These are phyloP conservation scores for Blastocystis sp. DNA, from an alignment of 352 stramenopile species.

Conservation along the genomic window DNA sequence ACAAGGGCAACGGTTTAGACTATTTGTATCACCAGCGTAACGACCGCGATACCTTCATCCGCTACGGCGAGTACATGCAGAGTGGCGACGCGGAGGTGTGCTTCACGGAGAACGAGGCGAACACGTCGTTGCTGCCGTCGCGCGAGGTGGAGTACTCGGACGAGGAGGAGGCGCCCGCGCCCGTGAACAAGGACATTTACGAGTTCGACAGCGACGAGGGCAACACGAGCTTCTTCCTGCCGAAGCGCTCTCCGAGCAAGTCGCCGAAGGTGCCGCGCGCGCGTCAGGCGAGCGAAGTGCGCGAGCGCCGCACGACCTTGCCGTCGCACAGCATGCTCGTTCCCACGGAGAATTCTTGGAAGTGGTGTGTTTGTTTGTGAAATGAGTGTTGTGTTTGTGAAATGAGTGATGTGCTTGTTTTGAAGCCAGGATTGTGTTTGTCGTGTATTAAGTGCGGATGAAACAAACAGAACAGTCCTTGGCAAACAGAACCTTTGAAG, in stretches of 20 bases:
- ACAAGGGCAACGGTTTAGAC: background rate
- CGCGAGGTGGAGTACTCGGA: background rate
- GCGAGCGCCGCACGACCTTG: conserved; percentile 17
- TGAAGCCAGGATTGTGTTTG: too few species aligned
- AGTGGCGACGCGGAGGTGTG: background rate
- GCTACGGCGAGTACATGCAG: conserved; percentile 44
- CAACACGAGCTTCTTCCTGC: conserved; percentile 13
- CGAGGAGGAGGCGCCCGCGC: background rate
- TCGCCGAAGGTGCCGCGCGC: too few species aligned
- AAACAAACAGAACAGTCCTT: background rate
- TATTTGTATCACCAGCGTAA: conserved; percentile 62
- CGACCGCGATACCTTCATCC: conserved; percentile 26
- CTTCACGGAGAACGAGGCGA: conserved; percentile 21
- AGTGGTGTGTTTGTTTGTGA: conserved; percentile 54
- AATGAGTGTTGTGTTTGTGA: conserved; percentile 9
- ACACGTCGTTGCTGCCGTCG: background rate
- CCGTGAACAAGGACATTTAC: conserved; percentile 24
- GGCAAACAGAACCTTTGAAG: too few species aligned
- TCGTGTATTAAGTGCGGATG: too few species aligned
- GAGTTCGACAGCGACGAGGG: conserved; percentile 37
- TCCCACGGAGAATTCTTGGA: conserved; percentile 37
- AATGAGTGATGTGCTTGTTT: background rate
- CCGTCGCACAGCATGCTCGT: conserved; percentile 26
- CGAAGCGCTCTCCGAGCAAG: background rate
- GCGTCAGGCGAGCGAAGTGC: background rate